Evolutionary conservation across 441 rosid genomes (phyloP), one percentile per base, ranked within the genome.

Genomic region (Syzygium syzygioides): DNA sequence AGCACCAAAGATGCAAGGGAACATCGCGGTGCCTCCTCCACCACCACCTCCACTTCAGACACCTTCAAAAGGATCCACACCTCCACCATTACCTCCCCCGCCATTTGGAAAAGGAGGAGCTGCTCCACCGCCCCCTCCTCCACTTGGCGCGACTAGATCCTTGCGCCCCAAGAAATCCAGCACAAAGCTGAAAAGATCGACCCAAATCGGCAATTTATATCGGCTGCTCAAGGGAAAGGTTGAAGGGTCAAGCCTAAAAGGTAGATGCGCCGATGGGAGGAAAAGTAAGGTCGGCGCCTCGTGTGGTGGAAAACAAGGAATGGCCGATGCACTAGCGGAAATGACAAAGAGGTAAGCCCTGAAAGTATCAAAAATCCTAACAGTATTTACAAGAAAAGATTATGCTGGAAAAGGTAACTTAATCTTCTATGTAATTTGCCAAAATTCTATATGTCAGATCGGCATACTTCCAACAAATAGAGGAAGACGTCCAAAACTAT

Each of bases 291-390:
- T 89, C 50, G 91, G 85, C 9, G 80, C 85, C 86, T 79, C 91
- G 25, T 86, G 87, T 55, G 89, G 95, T 79, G 98, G 97, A 71
- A 94, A 95, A 89, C 96, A 96, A 93, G 99, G 99, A 90, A 95
- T 96, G 98, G 98, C 99, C 62, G 99, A 98, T 92, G 99, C 99
- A 59, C 94, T 98, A 20, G 97, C 98, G 68, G 98, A 98, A 94
- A 98, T 95, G 91, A 96, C 99, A 55, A 97, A 94, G 92, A 95
- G 97, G 95, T 95, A 93, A 26, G 52, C 45, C 53, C 13, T 15
- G 34, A 59, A 59, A 7, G 83, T 7, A 41, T 17, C 28, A 76
- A 26, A 76, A 41, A 76, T 76, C 83, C 83, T 37, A 41, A 6
- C n/a, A 3, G 52, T 76, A 41, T 14, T 76, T 12, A 41, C 52